Base-by-base conservation (phyloP, 371 early-diverging fungal species). In the Nematocida sp. region DNA sequence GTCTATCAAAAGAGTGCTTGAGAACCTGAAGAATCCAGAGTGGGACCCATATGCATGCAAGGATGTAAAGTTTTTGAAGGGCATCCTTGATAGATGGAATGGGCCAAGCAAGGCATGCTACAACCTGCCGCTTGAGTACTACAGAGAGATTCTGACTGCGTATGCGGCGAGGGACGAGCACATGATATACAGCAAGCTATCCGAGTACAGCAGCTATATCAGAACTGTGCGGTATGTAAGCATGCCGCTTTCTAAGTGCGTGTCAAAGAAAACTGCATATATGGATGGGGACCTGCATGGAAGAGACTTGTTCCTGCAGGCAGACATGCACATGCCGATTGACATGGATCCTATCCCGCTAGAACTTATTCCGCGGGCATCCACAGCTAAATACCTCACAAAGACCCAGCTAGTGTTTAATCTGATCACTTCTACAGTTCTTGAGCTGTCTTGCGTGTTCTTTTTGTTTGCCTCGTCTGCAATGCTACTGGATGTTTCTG, bases 171-270 rank as follows among this genome's bases (percentile, higher is more conserved):
- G 4, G 4, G 42, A 64, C 64, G 42, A 6, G 42, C 11, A 64
- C 7, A 7, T 42, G 64, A 27, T 64, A 9, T 7, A 18, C 42
- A 6, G 23, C 42, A 64, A 42, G 64, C 15, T 64, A 13, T 9
- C 64, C 27, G 64, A 64, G 18, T 64, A 64, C 42, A 64, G 42
- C 15, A 45, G 45, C 44, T 64, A 64, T 23, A 42, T 44, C 44
- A 27, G 45, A 39, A 45, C 42, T 42, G 2, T 64, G 64, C 42
- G 42, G 64, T 64, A 64, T 64, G 64, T 64, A 18, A 13, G 42
- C 42, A 64, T 64, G 64, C 64, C 64, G 33, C 64, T 64, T 11
- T 64, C 64, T 15, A 27, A 64, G 45, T 64, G 64, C 44, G 27
- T 27, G 44, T 64, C 64, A n/a, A 18, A 45, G 44, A 64, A 27